phyloP scores from a whole-genome alignment of 495 filamentous ascomycete genomes.

The Trichodelitschia bisporula region DNA sequence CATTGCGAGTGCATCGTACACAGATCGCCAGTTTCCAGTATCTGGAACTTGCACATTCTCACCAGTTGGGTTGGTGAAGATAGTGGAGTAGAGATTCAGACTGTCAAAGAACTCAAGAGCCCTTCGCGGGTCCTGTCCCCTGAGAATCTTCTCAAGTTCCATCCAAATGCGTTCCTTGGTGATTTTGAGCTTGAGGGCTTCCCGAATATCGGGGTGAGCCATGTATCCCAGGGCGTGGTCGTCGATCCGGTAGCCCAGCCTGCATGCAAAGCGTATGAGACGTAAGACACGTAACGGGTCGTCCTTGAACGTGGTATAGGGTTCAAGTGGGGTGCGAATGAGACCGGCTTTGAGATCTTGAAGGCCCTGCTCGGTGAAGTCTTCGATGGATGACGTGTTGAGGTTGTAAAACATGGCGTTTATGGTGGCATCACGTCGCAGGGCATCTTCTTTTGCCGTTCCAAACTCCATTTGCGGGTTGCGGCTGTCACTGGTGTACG shows the following conservation, averaged over 20 bases:
- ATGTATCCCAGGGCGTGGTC: slow-evolving; percentile 41
- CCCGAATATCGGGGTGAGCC: slow-evolving; percentile 44
- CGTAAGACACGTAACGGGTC: slow-evolving; percentile 81
- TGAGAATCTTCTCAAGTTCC: slow-evolving; percentile 80
- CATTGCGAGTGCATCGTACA: slow-evolving; percentile 19
- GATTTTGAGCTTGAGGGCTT: slow-evolving; percentile 67
- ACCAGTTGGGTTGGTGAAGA: slow-evolving; percentile 46
- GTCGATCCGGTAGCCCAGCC: slow-evolving; percentile 59
- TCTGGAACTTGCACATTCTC: slow-evolving; percentile 8
- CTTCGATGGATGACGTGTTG: slow-evolving; percentile 48
- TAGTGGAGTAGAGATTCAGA: slow-evolving; percentile 49
- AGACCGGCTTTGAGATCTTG: slow-evolving; percentile 43
- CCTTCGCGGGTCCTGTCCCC: slow-evolving; percentile 40
- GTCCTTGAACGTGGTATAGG: slow-evolving; percentile 81
- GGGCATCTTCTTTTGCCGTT: slow-evolving; percentile 68
- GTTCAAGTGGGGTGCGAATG: slow-evolving; percentile 71
- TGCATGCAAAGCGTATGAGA: slow-evolving; percentile 70
- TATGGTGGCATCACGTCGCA: slow-evolving; percentile 76
- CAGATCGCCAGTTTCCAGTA: slow-evolving; percentile 18
- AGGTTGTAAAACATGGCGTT: slow-evolving; percentile 96
- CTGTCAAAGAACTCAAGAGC: slow-evolving; percentile 49
- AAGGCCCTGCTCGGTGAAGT: slow-evolving; percentile 53
- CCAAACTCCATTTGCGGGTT: slow-evolving; percentile 90
- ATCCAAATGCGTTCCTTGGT: slow-evolving; percentile 66
- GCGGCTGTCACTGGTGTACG: slow-evolving; percentile 60